phyloP scores from a whole-genome alignment of 2,329 filamentous ascomycete genomes.

The Chaetomiaceae sp. region DNA sequence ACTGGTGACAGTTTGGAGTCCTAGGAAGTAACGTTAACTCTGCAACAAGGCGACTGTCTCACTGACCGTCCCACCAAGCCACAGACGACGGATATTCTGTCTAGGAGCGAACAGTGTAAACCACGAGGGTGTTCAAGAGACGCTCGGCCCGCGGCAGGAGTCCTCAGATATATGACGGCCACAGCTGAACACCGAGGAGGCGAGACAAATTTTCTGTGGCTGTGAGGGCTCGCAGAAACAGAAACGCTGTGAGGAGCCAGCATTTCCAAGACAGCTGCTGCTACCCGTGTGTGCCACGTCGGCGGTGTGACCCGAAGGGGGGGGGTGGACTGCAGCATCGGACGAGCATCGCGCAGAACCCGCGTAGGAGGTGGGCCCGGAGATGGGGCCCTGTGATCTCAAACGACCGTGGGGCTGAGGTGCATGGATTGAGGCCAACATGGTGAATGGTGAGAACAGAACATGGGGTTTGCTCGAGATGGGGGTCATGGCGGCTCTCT shows the following conservation, averaged over 20 bases:
- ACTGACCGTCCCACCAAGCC: slow-evolving; percentile 9
- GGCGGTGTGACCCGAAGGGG: slow-evolving; percentile 1
- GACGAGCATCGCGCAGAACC: not conserved
- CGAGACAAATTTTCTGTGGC: slow-evolving; percentile 10
- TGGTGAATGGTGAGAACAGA: too few species aligned
- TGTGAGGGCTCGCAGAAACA: slow-evolving; percentile 1
- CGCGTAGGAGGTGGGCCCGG: too few species aligned
- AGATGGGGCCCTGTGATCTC: not conserved
- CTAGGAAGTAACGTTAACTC: slow-evolving; percentile 7
- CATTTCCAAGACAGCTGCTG: slow-evolving; percentile 1
- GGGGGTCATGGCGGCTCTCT: not conserved
- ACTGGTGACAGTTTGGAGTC: not conserved
- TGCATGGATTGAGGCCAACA: too few species aligned
- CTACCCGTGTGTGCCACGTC: slow-evolving; percentile 1
- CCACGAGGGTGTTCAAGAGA: not conserved
- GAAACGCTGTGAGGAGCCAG: slow-evolving; percentile 3
- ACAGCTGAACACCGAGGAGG: slow-evolving; percentile 4
- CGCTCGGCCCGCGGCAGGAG: not conserved
- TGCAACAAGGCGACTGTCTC: slow-evolving; percentile 1
- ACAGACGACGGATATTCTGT: not conserved
- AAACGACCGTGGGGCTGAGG: not conserved
- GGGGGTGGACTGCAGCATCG: not conserved
- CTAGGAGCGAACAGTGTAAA: not conserved
- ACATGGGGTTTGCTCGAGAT: not conserved
- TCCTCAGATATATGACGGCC: slow-evolving; percentile 4